Evolutionary conservation across 1,284 basidiomycete species (phyloP), one percentile per base, ranked within the genome.

Genomic region (Ganoderma lucidum): DNA sequence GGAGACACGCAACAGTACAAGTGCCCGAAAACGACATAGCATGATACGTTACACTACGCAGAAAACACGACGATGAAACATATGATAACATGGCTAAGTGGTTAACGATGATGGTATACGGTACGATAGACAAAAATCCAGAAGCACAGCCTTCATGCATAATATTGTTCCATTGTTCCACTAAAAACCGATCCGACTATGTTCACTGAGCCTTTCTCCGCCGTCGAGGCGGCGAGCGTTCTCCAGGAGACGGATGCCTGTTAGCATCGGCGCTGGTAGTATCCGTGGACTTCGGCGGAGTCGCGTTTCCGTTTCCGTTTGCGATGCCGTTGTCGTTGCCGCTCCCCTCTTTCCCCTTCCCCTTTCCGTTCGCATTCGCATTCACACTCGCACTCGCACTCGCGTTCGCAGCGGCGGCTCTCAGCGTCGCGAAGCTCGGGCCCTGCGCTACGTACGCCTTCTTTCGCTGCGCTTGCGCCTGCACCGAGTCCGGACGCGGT

Each of bases 371-470:
- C 17, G 14, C 30, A 1, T 60, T 63, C 17, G 14, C 30, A 1
- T 44, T 35, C 37, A 1, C 30, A 0, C 14, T 48, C 53, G 6
- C 51, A 17, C 14, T 58, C 42, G 45, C 44, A 6, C 2, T n/a
- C 37, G 44, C 59, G 9, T 32, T 35, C 41, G 60, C 41, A 45
- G 61, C 66, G 3, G 61, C 66, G 4, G 39, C 66, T 15, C 55
- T 51, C 17, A 69, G 30, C 55, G 64, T 61, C 19, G 42, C 64
- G 30, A 69, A 63, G 23, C 60, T 65, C 61, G 68, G 68, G 5
- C 68, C 68, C 55, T 69, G 68, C n/a, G 68, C 19, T 3, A 69
- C 64, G 44, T 69, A 69, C 28, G n/a, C 14, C 45, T 39, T 30
- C 55, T 23, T 61, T 39, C 41, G 42, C 9, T 39, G n/a, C 45